phyloP scores from a whole-genome alignment of 1,139 yeast genomes.

The Geotrichum cucujoidarum region DNA sequence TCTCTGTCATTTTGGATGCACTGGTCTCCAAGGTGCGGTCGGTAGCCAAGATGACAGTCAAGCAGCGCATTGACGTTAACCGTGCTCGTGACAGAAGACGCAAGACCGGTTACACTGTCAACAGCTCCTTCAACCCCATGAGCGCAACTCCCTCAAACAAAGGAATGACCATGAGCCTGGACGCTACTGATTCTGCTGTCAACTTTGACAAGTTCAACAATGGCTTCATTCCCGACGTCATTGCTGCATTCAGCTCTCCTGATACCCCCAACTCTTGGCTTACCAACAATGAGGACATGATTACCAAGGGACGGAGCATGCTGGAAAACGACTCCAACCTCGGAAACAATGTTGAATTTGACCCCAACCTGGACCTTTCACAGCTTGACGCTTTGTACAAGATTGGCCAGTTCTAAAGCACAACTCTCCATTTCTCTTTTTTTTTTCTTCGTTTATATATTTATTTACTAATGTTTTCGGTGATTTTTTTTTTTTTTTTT shows the following conservation, averaged over 20 bases:
- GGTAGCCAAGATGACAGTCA: slow-evolving; percentile 10
- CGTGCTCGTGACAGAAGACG: not conserved
- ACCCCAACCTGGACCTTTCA: not conserved
- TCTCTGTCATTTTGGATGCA: not conserved
- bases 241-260: not conserved
- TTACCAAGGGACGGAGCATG: not conserved
- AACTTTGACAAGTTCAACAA: slow-evolving; percentile 3
- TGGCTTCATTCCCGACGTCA: not conserved
- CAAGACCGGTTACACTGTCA: not conserved
- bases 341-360: not conserved
- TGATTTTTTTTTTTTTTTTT: no score
- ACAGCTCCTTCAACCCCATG: not conserved
- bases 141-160: slow-evolving; percentile 1
- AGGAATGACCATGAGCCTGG: slow-evolving; percentile 14
- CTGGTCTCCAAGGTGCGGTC: slow-evolving; percentile 5
- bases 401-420: not conserved
- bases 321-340: no score
- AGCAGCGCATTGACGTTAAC: slow-evolving; percentile 1
- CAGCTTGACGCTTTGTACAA: not conserved
- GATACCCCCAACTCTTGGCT: slow-evolving; percentile 3
- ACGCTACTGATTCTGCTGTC: slow-evolving; percentile 8
- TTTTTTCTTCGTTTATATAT: not conserved
- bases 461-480: not conserved
- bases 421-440: not conserved
- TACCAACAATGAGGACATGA: not conserved